Evolutionary conservation across 768 basidiomycete genomes (phyloP).

Genomic region (Leccinum pellstonianum): DNA sequence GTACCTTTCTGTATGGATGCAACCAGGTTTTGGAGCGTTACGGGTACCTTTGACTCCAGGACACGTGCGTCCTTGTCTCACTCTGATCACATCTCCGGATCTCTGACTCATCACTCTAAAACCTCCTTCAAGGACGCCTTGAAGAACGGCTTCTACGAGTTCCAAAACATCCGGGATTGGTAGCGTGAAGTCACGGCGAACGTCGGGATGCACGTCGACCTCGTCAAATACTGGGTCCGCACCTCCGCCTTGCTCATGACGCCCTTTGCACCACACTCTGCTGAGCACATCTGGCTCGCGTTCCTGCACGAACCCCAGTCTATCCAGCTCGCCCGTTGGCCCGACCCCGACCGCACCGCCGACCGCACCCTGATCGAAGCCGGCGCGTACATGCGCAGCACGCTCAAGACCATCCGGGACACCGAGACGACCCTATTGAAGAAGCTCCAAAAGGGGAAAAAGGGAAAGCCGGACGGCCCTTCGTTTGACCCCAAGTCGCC

Average conservation of each 20-base stretch:
- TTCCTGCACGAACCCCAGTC: constrained; percentile 73
- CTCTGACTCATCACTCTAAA: constrained; percentile 38
- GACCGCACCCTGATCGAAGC: constrained; percentile 71
- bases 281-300: constrained; percentile 84
- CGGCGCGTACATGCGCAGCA: constrained; percentile 81
- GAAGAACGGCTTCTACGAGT: constrained; percentile 94
- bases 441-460: constrained; percentile 71
- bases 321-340: constrained; percentile 84
- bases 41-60: background rate
- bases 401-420: constrained; percentile 90
- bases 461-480: constrained; percentile 44
- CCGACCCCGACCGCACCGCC: constrained; percentile 57
- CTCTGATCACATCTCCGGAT: background rate
- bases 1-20: too few species aligned
- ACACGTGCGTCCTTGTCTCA: constrained; percentile 55
- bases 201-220: too few species aligned
- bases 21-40: too few species aligned
- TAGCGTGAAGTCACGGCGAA: constrained; percentile 39
- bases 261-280: constrained; percentile 91
- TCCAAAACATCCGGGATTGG: constrained; percentile 91
- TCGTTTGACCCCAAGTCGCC: constrained; percentile 82
- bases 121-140: constrained; percentile 95
- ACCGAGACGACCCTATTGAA: constrained; percentile 78
- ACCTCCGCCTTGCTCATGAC: constrained; percentile 74
- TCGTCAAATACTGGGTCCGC: constrained; percentile 47